Evolutionary conservation across 371 early-diverging fungal genomes (phyloP), one percentile per base, ranked within the genome.

Genomic region (Mucor racemosus): DNA sequence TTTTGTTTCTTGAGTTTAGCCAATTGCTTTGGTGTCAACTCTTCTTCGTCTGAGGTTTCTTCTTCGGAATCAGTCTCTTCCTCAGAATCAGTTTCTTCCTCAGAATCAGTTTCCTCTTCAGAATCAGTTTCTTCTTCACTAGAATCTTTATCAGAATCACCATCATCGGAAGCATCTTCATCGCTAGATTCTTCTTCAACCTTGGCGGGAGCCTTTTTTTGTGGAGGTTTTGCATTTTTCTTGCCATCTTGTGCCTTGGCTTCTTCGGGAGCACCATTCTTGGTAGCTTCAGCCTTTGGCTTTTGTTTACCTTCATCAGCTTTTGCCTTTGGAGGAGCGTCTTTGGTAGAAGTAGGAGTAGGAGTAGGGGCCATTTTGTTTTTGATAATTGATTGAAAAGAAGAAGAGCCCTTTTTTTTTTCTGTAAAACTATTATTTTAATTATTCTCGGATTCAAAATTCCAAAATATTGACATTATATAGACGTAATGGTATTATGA

Each of bases 11-110:
- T 62, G 26, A 59, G 44, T 31, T 54, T 66, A 9, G 38, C 19
- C 13, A 66, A 36, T n/a, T 68, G 50, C 50, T 50, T 38, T 13
- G 68, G 63, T 14, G 44, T 65, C 15, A 65, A 36, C 7, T 60
- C 65, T 21, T 69, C 69, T 50, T 70, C 66, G 11, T 70, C 66
- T 26, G 60, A 50, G 26, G 26, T 8, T 4, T 64, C 60, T 13
- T 67, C 63, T 48, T 72, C 60, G 17, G 62, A 50, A 13, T 65
- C 72, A 5, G 72, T 61, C 15, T 68, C 68, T 56, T 71, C 64
- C 11, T 67, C 64, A 41, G 44, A 40, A 9, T 58, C 67, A 38
- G 60, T 44, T 15, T 56, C 41, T 62, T 59, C 60, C 15, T 71
- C 64, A 33, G 53, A 58, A 19, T 65, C 42, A 19, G 62, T 59